Percentiles rank a stretch among this genome's conserved stretches.
Evolutionary conservation across 768 basidiomycete species (phyloP).

Genomic region (Trametes villosa): DNA sequence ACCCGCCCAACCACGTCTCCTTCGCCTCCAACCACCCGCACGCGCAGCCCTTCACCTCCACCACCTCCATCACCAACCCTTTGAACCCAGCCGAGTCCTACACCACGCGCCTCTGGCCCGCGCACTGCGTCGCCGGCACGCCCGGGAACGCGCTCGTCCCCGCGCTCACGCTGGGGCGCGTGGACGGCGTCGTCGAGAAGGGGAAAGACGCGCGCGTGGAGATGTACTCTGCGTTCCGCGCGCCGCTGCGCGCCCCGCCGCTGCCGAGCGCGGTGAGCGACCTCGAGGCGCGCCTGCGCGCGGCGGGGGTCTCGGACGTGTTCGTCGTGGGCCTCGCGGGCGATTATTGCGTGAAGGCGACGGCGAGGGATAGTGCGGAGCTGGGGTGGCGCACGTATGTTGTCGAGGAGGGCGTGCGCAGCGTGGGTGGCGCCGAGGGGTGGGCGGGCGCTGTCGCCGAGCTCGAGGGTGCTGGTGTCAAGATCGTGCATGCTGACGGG

Average conservation of each 20-base stretch:
- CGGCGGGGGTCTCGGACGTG: constrained; percentile 55
- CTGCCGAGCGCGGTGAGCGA: constrained; percentile 52
- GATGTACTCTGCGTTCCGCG: constrained; percentile 76
- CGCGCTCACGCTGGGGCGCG: constrained; percentile 46
- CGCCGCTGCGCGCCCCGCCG: constrained; percentile 48
- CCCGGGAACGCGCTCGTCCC: constrained; percentile 65
- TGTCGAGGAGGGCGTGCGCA: constrained; percentile 31
- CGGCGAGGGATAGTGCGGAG: constrained; percentile 50
- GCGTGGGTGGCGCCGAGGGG: constrained; percentile 29
- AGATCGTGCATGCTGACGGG: constrained; percentile 27
- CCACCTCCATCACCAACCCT: constrained; percentile 42
- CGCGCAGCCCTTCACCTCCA: constrained; percentile 45
- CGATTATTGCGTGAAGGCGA: constrained; percentile 75
- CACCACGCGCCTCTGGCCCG: constrained; percentile 66
- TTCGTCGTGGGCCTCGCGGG: constrained; percentile 73
- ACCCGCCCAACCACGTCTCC: constrained; percentile 68
- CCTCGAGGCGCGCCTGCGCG: constrained; percentile 47
- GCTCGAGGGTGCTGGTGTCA: constrained; percentile 22
- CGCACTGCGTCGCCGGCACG: constrained; percentile 70
- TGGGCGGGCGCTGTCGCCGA: constrained; percentile 26
- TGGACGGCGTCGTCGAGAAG: constrained; percentile 54
- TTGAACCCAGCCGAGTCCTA: constrained; percentile 36
- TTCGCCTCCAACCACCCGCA: constrained; percentile 61
- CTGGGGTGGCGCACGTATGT: constrained; percentile 32
- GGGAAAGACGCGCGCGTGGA: constrained; percentile 66